Base-by-base conservation (phyloP, 2,329 filamentous ascomycete species). In the Aphanoascus verrucosus region DNA sequence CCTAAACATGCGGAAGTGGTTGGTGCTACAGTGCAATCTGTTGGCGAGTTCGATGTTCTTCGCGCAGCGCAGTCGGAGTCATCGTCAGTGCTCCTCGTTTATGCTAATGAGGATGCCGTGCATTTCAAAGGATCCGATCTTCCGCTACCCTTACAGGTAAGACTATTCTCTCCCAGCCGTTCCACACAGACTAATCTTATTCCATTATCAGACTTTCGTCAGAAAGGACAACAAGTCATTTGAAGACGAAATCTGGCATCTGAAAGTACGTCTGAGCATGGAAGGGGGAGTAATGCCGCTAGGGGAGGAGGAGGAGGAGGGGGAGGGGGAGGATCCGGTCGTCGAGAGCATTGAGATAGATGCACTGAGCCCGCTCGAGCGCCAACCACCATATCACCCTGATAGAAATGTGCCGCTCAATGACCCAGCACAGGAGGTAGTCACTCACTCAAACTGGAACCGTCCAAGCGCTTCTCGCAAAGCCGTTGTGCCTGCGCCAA, bases 61-160 rank as follows among this genome's bases (percentile, higher is more conserved):
- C 67, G 73, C 58, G 70, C 78, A 58, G 75, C 77, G 51, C 71
- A 70, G 20, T 70, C 74, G 35, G 79, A 82, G 58, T 72, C 73
- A 50, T 71, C 66, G 32, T 73, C 70, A 7, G 77, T 75, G 1
- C 64, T 84, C 0, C 71, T 84, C 8, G 75, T 84, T 2, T 84
- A 83, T 62, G 80, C 79, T 17, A 80, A 74, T 59, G 73, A 77
- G 19, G 67, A 67, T 53, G 72, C 74, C 17, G 61, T 74, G 53
- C 63, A 62, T 20, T 64, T 66, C 46, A 58, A 61, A 43, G 62
- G 61, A 17, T 63, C 62, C 6, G 58, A 64, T 32, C 57, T 66
- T 23, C 70, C 70, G 1, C 52, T 61, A 19, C 60, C 67, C 47
- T 63, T 74, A 49, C 65, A 69, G 61, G 71, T 73, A 64, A 58